Base-by-base conservation (phyloP, 2,329 filamentous ascomycete genomes). In the Fusarium mundagurra region DNA sequence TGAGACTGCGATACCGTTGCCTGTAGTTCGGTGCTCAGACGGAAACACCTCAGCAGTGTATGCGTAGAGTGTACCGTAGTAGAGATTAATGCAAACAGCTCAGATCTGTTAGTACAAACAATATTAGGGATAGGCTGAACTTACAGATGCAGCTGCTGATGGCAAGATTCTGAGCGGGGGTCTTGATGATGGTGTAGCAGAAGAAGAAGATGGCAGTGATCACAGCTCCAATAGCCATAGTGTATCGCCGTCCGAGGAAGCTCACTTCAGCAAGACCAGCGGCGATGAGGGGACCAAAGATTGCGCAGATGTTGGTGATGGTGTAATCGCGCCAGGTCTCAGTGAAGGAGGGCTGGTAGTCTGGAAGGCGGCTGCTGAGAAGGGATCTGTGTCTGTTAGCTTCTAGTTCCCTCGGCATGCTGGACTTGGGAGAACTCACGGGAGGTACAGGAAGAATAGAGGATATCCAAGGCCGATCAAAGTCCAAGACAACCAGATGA, bases 361-460 rank as follows among this genome's bases (percentile, higher is more conserved):
- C 43, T 0, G 61, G 57, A 31, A 60, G 33, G 6, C 57, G 43
- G 16, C 41, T 65, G 16, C 61, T 66, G 2, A 66, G 22, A 17
- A 66, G 61, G 9, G 61, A 65, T 31, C 60, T 66, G 8, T 0
- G 3, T 2, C 6, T 9, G 27, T 65, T 39, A 54, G 55, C 1
- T 8, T 8, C 31, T 31, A 9, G 20, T 2, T 11, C 7, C 18
- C 0, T 34, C 3, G 6, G 2, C 10, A 2, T 6, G 2, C 0
- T 27, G 4, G 7, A 6, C 22, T 18, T 27, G 3, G 20, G 1
- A 24, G 16, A 3, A 81, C 83, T 71, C 80, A 87, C 83, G 90
- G 90, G 4, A 94, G 83, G 79, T 94, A 95, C 54, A 94, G 92
- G 73, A 93, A 92, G 81, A 92, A 95, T 0, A 95, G 85, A 0